These are phyloP conservation scores for Leccinum idahoense DNA, from an alignment of 1,284 basidiomycete species.

Conservation along the genomic window DNA sequence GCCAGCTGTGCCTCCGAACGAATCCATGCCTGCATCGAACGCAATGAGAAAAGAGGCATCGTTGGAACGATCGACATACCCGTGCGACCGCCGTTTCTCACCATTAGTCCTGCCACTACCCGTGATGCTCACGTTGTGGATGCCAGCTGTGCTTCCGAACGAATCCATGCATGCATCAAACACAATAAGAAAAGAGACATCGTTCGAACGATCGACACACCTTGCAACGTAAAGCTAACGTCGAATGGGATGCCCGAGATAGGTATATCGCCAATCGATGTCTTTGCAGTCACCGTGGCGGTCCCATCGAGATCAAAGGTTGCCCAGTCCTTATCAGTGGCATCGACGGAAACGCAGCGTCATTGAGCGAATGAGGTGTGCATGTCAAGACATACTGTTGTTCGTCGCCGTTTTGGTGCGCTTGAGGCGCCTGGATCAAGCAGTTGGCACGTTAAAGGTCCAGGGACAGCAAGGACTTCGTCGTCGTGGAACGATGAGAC, in stretches of 20 bases:
- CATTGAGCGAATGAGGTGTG: constrained; percentile 38
- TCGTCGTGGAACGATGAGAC: too few relatives aligned
- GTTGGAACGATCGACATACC: too few relatives aligned
- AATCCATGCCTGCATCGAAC: constrained; percentile 40
- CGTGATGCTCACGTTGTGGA: constrained; percentile 51
- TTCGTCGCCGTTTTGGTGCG: too few relatives aligned
- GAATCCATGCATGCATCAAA: constrained; percentile 41
- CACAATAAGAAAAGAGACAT: not conserved
- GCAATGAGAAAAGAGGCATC: not conserved
- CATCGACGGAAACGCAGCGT: constrained; percentile 51
- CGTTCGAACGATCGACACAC: constrained; percentile 25
- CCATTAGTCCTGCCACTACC: constrained; percentile 60
- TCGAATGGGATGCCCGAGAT: constrained; percentile 64
- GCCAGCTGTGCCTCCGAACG: constrained; percentile 46
- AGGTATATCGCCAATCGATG: constrained; percentile 63
- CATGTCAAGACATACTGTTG: too few relatives aligned
- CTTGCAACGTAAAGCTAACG: constrained; percentile 51
- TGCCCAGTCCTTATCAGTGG: constrained; percentile 47
- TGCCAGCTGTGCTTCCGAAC: constrained; percentile 45
- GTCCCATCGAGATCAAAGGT: constrained; percentile 52
- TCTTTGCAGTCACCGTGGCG: constrained; percentile 59
- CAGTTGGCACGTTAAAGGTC: too few relatives aligned
- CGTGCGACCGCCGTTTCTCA: constrained; percentile 28
- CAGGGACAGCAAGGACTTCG: too few relatives aligned
- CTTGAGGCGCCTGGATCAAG: too few relatives aligned